A percentile compares a stretch with the other conserved stretches of the same genome.
Conservation (phyloP, 2,329 filamentous ascomycete species). For the Ceratocystis destructans region DNA sequence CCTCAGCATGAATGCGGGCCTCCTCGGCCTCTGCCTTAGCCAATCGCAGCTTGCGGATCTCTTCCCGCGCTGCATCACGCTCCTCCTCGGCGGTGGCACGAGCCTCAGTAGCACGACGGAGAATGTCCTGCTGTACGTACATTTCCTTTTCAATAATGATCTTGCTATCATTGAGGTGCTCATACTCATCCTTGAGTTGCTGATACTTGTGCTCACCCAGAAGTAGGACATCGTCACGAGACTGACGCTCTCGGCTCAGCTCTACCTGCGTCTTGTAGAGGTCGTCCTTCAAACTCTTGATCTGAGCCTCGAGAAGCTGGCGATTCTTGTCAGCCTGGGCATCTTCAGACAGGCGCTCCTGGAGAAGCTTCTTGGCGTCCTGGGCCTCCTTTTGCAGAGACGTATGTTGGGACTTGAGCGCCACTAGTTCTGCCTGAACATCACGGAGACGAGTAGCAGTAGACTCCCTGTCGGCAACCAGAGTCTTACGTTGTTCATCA, state of each 20-base stretch:
- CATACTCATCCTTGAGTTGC: conserved; percentile 69
- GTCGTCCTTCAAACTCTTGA: conserved; percentile 73
- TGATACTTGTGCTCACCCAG: conserved; percentile 80
- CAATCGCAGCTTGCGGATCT: conserved; percentile 68
- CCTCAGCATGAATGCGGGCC: conserved; percentile 68
- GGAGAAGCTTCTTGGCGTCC: conserved; percentile 73
- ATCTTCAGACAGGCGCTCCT: conserved; percentile 81
- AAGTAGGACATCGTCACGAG: conserved; percentile 81
- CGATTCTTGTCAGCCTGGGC: conserved; percentile 69
- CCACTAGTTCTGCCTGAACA: conserved; percentile 75
- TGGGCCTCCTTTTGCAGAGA: conserved; percentile 79
- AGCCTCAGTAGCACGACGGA: conserved; percentile 73
- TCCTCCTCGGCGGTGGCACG: conserved; percentile 69
- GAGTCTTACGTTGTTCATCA: conserved; percentile 60
- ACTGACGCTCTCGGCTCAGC: conserved; percentile 80
- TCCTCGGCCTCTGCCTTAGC: conserved; percentile 78
- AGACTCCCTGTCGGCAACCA: conserved; percentile 66
- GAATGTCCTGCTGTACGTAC: conserved; percentile 84
- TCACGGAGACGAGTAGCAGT: conserved; percentile 64
- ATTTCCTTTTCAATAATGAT: conserved; percentile 97
- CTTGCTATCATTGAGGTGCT: conserved; percentile 80
- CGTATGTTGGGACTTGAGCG: conserved; percentile 67
- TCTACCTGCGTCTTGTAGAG: conserved; percentile 77
- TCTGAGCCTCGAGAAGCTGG: conserved; percentile 72
- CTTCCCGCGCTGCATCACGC: conserved; percentile 74